Evolutionary conservation across 2,329 filamentous ascomycete species (phyloP).

Genomic region (Penicillium nordicum): DNA sequence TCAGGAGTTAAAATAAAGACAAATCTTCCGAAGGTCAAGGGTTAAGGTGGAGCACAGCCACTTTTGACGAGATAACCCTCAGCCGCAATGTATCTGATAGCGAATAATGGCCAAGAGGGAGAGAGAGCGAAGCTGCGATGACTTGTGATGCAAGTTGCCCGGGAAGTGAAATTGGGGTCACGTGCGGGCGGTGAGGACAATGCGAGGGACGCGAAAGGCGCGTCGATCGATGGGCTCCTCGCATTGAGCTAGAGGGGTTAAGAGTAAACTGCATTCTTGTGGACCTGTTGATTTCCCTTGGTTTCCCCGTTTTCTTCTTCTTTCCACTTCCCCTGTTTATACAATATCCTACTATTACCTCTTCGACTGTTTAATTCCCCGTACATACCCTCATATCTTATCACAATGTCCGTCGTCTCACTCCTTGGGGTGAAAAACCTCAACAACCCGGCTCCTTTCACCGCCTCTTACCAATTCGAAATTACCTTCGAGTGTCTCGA

Average conservation of each 20-base stretch:
- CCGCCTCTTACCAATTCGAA: slow-evolving; percentile 90
- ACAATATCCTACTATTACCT: slow-evolving; percentile 9
- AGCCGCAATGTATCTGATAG: slow-evolving; percentile 5
- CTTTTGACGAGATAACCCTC: slow-evolving; percentile 2
- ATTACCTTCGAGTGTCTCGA: slow-evolving; percentile 99
- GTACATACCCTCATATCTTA: slow-evolving; percentile 21
- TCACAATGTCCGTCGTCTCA: slow-evolving; percentile 89
- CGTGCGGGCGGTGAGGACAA: slow-evolving; percentile 34
- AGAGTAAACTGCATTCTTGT: slow-evolving; percentile 23
- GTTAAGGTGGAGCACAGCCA: slow-evolving; percentile 6
- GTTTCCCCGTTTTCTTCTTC: slow-evolving; percentile 15
- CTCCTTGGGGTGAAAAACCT: slow-evolving; percentile 91
- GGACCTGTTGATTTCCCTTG: slow-evolving; percentile 22
- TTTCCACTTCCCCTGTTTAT: slow-evolving; percentile 1
- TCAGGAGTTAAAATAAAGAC: not conserved
- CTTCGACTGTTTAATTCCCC: slow-evolving; percentile 7
- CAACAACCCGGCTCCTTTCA: slow-evolving; percentile 96
- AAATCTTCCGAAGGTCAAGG: not conserved
- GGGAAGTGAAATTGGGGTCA: slow-evolving; percentile 18
- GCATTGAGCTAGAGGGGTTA: slow-evolving; percentile 18
- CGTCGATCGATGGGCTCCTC: slow-evolving; percentile 23
- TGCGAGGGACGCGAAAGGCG: slow-evolving; percentile 29
- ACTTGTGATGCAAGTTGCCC: slow-evolving; percentile 7
- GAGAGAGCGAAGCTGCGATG: slow-evolving; percentile 1
- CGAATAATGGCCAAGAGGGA: not conserved